Evolutionary conservation across 73 alveolate species (phyloP).

Genomic region (Paramecium octaurelia): DNA sequence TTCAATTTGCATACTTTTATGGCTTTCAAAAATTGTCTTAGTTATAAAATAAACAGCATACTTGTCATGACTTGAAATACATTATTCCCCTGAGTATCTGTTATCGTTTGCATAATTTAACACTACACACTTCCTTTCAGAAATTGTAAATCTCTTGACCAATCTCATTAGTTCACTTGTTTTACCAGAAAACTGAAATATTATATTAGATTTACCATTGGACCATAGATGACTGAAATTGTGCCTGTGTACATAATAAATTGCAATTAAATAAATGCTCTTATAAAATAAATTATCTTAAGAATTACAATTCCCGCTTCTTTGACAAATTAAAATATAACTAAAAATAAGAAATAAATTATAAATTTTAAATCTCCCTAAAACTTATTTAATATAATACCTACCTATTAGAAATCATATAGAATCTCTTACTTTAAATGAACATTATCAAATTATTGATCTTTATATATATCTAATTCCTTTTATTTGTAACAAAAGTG

Average conservation of each 20-base stretch:
- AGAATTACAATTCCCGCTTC: neutral
- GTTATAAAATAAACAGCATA: neutral
- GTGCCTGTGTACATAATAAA: conserved; percentile 62
- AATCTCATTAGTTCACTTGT: conserved; percentile 83
- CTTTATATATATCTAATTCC: no score
- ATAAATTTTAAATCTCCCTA: neutral
- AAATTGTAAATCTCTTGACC: conserved; percentile 72
- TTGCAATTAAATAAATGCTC: neutral
- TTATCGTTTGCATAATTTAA: conserved; percentile 77
- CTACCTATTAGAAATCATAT: neutral
- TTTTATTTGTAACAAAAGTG: no score
- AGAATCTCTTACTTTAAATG: neutral
- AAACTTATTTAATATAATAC: no score
- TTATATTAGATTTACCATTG: conserved; percentile 56
- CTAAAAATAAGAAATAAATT: neutral
- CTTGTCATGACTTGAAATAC: conserved; percentile 84
- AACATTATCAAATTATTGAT: neutral
- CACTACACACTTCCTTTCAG: conserved; percentile 73
- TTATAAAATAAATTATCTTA: neutral
- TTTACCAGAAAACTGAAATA: conserved; percentile 86
- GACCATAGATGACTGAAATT: conserved; percentile 86
- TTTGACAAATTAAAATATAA: neutral
- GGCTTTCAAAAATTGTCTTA: conserved; percentile 62
- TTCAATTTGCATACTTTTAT: conserved; percentile 56
- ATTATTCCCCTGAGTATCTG: conserved; percentile 78